Evolutionary conservation across 2,329 filamentous ascomycete genomes (phyloP).

Genomic region (Xylariaceae sp.): DNA sequence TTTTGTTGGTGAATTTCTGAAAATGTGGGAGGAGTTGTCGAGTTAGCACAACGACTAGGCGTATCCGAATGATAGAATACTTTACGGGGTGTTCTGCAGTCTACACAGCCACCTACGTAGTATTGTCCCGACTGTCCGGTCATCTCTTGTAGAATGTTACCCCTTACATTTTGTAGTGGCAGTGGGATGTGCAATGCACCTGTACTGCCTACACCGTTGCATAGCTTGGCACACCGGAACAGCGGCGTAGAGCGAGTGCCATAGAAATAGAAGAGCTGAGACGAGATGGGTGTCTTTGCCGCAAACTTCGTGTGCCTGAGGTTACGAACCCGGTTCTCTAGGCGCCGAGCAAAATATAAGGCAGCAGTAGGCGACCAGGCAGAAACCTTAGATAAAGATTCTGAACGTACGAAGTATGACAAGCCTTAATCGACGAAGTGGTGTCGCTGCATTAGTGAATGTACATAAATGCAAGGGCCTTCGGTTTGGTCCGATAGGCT

Average conservation of each 20-base stretch:
- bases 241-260: neutral
- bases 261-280: neutral
- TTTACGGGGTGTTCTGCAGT: neutral
- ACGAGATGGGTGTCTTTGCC: neutral
- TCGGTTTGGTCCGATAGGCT: neutral
- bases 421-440: neutral
- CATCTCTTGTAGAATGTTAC: neutral
- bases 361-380: neutral
- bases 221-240: neutral
- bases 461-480: neutral
- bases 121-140: neutral
- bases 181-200: neutral
- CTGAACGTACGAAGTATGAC: neutral
- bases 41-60: constrained; percentile 47
- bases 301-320: neutral
- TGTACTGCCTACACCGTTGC: neutral
- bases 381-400: neutral
- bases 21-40: constrained; percentile 48
- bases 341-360: neutral
- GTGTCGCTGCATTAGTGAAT: neutral
- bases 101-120: neutral
- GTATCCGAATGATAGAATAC: constrained; percentile 17
- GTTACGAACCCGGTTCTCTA: neutral
- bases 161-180: neutral
- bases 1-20: constrained; percentile 45